phyloP scores from a whole-genome alignment of 2,329 filamentous ascomycete genomes.

The Zelopaecilomyces penicillatus region DNA sequence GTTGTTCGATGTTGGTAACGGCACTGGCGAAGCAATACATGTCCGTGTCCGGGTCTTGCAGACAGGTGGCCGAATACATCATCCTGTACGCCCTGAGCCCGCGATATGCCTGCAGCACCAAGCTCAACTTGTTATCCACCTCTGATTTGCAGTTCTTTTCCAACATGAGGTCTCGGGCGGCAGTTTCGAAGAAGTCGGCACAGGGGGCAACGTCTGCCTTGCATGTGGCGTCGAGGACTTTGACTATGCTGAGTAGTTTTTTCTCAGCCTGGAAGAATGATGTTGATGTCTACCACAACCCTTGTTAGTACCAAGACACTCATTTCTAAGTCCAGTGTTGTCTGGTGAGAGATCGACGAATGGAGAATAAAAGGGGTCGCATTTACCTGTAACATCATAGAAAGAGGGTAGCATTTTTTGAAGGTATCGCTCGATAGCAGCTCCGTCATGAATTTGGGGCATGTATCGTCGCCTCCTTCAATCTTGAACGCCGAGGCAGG shows the following conservation, averaged over 20 bases:
- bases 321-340: background rate
- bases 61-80: conserved; percentile 73
- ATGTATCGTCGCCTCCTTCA: conserved; percentile 39
- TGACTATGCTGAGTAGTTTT: conserved; percentile 63
- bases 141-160: conserved; percentile 63
- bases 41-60: conserved; percentile 55
- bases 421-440: conserved; percentile 62
- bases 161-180: conserved; percentile 58
- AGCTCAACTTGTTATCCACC: conserved; percentile 54
- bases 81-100: conserved; percentile 70
- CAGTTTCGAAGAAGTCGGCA: conserved; percentile 50
- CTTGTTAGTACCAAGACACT: conserved; percentile 12
- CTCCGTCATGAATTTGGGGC: conserved; percentile 57
- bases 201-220: conserved; percentile 58
- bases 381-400: conserved; percentile 69
- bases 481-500: conserved; percentile 54
- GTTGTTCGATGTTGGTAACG: conserved; percentile 63
- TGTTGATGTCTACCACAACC: conserved; percentile 56
- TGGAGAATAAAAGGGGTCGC: background rate
- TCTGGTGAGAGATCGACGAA: background rate
- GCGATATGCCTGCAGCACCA: conserved; percentile 65
- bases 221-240: conserved; percentile 73
- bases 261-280: conserved; percentile 75
- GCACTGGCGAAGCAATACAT: conserved; percentile 80
- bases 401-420: conserved; percentile 70